Evolutionary conservation across 192 early-diverging fungal species (phyloP), one percentile per base, ranked within the genome.

Genomic region (Rhizophagus prolifer): DNA sequence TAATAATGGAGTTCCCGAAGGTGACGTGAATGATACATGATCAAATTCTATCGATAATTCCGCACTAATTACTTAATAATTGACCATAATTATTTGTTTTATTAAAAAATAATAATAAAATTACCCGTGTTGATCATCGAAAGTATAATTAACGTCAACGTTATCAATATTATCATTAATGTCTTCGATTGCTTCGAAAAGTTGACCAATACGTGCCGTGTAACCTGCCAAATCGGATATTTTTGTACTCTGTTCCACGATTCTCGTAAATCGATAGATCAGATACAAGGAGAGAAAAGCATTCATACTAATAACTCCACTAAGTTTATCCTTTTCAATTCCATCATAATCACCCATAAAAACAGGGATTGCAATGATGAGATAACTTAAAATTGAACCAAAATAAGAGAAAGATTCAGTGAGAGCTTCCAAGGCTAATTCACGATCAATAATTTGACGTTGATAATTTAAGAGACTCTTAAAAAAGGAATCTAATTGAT

Each of bases 231-330:
- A 75, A 66, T 95, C 90, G 0, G 94, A 91, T 73, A 94, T 76
- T 75, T 85, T 86, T 47, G 87, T 86, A 2, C 91, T 82, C 78
- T 92, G 89, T 62, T 92, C 84, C 54, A 94, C 91, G 30, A 96
- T 84, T 8, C 79, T 72, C 0, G 90, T 90, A 79, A 95, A 96
- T 34, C 86, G 90, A 79, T 86, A 94, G 23, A 93, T 91, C 30
- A 97, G 83, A 64, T 96, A 97, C 82, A 97, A 86, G 36, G 92
- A 93, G 30, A 95, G 84, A 81, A 95, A 97, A 1, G 94, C 85
- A 58, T 90, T 92, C 83, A 84, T 84, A 77, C 94, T 92, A 67
- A 97, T 94, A 4, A 97, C 80, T 23, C 86, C 88, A 78, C 91
- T 89, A 25, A 97, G 78, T 71, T 95, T 91, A 3, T 88, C 82